Evolutionary conservation across 202 grass and related monocot species (phyloP).

Genomic region (Musa balbisiana): DNA sequence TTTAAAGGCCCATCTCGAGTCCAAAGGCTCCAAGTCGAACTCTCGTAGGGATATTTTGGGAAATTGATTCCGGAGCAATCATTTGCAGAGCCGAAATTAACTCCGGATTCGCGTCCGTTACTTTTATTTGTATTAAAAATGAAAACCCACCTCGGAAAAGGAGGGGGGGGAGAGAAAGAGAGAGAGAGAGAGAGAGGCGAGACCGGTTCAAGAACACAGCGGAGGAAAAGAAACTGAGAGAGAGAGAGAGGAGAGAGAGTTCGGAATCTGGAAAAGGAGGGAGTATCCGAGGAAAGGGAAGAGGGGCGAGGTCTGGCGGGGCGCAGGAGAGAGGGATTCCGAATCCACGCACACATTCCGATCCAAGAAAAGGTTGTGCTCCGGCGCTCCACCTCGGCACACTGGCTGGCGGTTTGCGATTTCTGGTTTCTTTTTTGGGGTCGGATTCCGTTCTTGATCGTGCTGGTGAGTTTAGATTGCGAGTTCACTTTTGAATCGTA

Average conservation of each 20-base stretch:
- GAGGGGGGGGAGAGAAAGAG: not conserved
- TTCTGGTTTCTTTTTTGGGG: not conserved
- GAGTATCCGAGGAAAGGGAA: not conserved
- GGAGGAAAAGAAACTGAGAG: not conserved
- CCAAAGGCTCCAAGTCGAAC: too few relatives aligned
- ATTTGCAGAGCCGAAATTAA: slow-evolving; percentile 10
- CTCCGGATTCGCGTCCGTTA: not conserved
- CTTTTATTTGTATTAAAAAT: not conserved
- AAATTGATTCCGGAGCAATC: not conserved
- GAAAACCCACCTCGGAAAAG: not conserved
- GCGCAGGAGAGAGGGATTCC: not conserved
- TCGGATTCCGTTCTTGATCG: not conserved
- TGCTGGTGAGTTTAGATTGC: not conserved
- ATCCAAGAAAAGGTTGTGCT: not conserved
- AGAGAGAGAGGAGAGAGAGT: not conserved
- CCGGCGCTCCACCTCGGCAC: not conserved
- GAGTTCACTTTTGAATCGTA: not conserved
- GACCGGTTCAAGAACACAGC: not conserved
- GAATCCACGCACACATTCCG: not conserved
- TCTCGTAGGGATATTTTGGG: not conserved
- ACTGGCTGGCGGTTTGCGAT: not conserved
- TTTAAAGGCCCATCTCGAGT: too few relatives aligned
- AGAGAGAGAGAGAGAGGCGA: not conserved
- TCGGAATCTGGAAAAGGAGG: not conserved
- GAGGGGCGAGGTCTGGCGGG: not conserved